A percentile compares a stretch with the other conserved stretches of the same genome.
phyloP scores from a whole-genome alignment of 305 asterid genomes.

The Fraxinus ornus region DNA sequence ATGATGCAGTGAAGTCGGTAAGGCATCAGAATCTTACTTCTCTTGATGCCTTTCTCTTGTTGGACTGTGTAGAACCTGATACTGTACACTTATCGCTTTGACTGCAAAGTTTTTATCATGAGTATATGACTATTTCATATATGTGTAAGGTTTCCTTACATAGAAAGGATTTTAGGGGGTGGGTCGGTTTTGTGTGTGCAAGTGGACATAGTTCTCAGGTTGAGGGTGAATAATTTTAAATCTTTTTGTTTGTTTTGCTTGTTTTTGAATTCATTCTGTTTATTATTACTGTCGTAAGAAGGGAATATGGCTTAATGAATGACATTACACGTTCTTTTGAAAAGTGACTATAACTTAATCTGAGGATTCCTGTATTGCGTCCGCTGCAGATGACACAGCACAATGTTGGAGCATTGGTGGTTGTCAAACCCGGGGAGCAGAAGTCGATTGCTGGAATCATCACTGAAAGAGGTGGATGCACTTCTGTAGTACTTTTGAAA shows the following conservation, averaged over 20 bases:
- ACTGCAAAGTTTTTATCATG: not conserved
- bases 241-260: not conserved
- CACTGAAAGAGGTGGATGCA: constrained; percentile 78
- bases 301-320: not conserved
- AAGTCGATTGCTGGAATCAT: constrained; percentile 86
- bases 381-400: constrained; percentile 91
- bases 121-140: not conserved
- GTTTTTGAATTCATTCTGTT: not conserved
- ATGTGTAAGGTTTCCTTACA: not conserved
- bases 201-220: not conserved
- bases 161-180: not conserved
- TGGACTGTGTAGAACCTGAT: not conserved
- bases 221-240: not conserved
- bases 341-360: not conserved
- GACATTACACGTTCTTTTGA: not conserved
- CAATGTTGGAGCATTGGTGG: constrained; percentile 99
- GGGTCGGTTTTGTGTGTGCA: not conserved
- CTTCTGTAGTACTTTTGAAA: not conserved
- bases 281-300: not conserved
- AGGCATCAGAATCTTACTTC: constrained; percentile 13
- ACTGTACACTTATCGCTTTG: not conserved
- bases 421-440: constrained; percentile 83
- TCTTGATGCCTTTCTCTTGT: not conserved
- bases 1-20: constrained; percentile 94
- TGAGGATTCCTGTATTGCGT: not conserved